Evolutionary conservation across 768 basidiomycete genomes (phyloP), one percentile per base, ranked within the genome.

Genomic region (Mrakia gelida): DNA sequence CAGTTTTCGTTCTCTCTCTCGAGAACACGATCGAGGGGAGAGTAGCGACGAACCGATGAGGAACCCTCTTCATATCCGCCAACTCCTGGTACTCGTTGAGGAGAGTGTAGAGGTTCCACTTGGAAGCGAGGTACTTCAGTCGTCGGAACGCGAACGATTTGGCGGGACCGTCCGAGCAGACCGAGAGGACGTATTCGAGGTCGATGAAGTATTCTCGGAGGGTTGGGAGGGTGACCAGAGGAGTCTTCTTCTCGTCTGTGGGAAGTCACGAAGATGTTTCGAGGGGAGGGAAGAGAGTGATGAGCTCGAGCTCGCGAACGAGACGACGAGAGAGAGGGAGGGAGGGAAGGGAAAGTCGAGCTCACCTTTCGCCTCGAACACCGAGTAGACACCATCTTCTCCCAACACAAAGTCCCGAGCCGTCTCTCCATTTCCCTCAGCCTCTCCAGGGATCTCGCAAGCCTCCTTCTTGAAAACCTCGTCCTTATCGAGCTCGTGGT

Each of bases 171-270:
- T 97, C 94, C 2, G 94, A 89, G 75, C 98, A 97, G 80, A 98
- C 94, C 6, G 88, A 87, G 1, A 98, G 88, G 21, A 98, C 65
- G 82, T 91, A 94, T 83, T 99, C 96, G 9, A 99, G 89, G 83
- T 99, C 97, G 74, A 94, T 87, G 83, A 97, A 99, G 83, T 98
- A 99, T 83, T 99, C 97, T 79, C 92, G 88, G 71, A 98, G 91
- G 67, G 88, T 90, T 3, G 95, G 95, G 10, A 96, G 88, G 77
- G 90, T 88, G 82, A 91, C 95, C 0, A 89, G 85, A 0, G 94
- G 93, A 72, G 87, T 88, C 63, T 80, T 68, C 41, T 62, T 65
- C 34, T 54, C 32, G 45, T 70, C 77, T 75, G 67, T 15, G 23
- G 26, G 18, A 26, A 10, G 28, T 38, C 15, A 26, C 28, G 18